Percentiles rank a stretch among this genome's conserved stretches.
phyloP scores from a whole-genome alignment of 306 rosid genomes.

The Sicyos edulis region DNA sequence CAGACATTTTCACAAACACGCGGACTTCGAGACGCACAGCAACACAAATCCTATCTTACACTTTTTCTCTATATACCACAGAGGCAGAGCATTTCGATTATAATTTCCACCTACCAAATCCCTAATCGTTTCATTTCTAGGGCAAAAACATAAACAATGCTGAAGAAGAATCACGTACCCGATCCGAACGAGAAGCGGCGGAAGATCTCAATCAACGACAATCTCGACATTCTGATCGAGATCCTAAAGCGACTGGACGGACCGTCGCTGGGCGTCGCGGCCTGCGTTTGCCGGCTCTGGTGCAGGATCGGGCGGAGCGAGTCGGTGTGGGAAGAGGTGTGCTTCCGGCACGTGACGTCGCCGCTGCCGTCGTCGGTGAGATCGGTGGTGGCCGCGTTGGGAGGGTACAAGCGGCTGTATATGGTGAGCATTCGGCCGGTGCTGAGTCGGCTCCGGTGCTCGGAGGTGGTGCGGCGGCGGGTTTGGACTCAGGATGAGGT shows the following conservation, averaged over 20 bases:
- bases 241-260: slow-evolving; percentile 91
- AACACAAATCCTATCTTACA: slow-evolving; percentile 21
- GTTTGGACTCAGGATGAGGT: slow-evolving; percentile 76
- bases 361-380: slow-evolving; percentile 51
- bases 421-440: slow-evolving; percentile 81
- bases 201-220: slow-evolving; percentile 73
- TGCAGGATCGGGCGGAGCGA: slow-evolving; percentile 56
- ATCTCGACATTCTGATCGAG: slow-evolving; percentile 78
- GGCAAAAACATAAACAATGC: slow-evolving; percentile 12
- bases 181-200: slow-evolving; percentile 28
- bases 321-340: slow-evolving; percentile 85
- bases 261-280: slow-evolving; percentile 69
- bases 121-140: not conserved
- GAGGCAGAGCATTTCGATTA: not conserved
- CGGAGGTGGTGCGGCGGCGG: slow-evolving; percentile 46
- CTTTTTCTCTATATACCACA: slow-evolving; percentile 19
- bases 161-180: slow-evolving; percentile 15
- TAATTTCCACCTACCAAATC: not conserved
- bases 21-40: slow-evolving; percentile 19
- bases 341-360: slow-evolving; percentile 67
- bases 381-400: slow-evolving; percentile 68
- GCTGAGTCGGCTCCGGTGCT: slow-evolving; percentile 80
- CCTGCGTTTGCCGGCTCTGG: slow-evolving; percentile 93
- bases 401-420: slow-evolving; percentile 84
- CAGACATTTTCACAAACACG: slow-evolving; percentile 13